phyloP scores from a whole-genome alignment of 1,284 basidiomycete species.

The Moesziomyces aphidis region DNA sequence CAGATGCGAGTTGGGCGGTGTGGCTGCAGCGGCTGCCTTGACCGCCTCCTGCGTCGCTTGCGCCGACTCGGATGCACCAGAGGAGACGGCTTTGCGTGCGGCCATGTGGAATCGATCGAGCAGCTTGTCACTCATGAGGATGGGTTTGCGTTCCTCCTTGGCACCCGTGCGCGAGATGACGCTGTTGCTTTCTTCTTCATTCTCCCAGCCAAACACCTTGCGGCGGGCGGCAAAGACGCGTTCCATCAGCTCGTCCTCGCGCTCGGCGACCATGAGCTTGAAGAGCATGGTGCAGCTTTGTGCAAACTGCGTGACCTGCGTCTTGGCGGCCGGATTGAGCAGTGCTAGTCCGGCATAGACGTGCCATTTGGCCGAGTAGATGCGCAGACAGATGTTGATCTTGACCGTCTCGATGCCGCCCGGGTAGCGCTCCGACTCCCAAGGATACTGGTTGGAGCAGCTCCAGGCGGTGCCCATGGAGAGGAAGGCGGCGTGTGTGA shows the following conservation, averaged over 20 bases:
- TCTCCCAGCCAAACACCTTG: slow-evolving; percentile 78
- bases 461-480: slow-evolving; percentile 99
- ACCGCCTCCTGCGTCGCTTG: too few relatives aligned
- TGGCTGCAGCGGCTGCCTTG: slow-evolving; percentile 3
- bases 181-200: slow-evolving; percentile 55
- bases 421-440: slow-evolving; percentile 91
- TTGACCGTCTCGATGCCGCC: slow-evolving; percentile 99
- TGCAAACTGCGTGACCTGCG: slow-evolving; percentile 88
- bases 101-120: slow-evolving; percentile 90
- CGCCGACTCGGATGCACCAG: slow-evolving; percentile 10
- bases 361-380: slow-evolving; percentile 98
- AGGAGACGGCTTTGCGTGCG: slow-evolving; percentile 67
- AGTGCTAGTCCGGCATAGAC: slow-evolving; percentile 98
- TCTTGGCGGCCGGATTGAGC: slow-evolving; percentile 89
- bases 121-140: slow-evolving; percentile 86
- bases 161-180: slow-evolving; percentile 42
- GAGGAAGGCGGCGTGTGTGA: slow-evolving; percentile 96
- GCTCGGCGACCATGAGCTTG: slow-evolving; percentile 92
- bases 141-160: slow-evolving; percentile 72
- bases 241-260: slow-evolving; percentile 72
- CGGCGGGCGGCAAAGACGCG: slow-evolving; percentile 82
- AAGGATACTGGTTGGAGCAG: slow-evolving; percentile 82
- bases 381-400: slow-evolving; percentile 89
- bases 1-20: slow-evolving; percentile 85
- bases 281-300: slow-evolving; percentile 87